Base-by-base conservation (phyloP, 768 basidiomycete genomes). In the Nidula microcarpa region DNA sequence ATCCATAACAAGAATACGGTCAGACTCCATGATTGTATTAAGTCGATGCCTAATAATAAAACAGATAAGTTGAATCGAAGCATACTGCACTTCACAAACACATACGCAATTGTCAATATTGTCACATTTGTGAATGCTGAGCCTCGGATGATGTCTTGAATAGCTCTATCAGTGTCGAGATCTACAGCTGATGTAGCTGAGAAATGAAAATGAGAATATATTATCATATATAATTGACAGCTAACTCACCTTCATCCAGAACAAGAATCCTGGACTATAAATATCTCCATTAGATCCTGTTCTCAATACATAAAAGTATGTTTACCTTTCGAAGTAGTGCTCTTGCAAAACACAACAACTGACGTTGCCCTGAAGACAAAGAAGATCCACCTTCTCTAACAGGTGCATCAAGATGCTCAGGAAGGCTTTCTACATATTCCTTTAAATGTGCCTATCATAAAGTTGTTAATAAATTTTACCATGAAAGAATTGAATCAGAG, bases 171-270 rank as follows among this genome's bases (percentile, higher is more conserved):
- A 7, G 93, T 95, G 63, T 95, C 91, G 34, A 94, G 73, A 67
- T 95, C 94, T 48, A 95, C 91, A 16, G 92, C 91, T 36, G 87
- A 91, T 5, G 92, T 95, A 2, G 92, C 90, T 89, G 49, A 47
- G 30, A 52, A 56, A 55, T 33, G 50, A 16, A 46, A 14, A 3
- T 51, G 56, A 43, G 52, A 60, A 37, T n/a, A 32, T 46, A 44
- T 10, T 47, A 50, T 8, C 44, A 53, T 34, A 33, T 47, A 23
- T 41, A 14, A 23, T 4, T 11, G 11, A 10, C 5, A 35, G 41
- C 14, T 35, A 9, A 59, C 60, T 57, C 61, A 82, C 88, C 91
- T 81, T 98, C 95, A 63, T 97, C 95, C n/a, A 98, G 74, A 0
- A 97, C 91, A 5, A 98, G 75, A 36, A 97, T 87, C 68, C 87